Evolutionary conservation across 345 rosid species (phyloP), one percentile per base, ranked within the genome.

Genomic region (Gossypium anomalum): DNA sequence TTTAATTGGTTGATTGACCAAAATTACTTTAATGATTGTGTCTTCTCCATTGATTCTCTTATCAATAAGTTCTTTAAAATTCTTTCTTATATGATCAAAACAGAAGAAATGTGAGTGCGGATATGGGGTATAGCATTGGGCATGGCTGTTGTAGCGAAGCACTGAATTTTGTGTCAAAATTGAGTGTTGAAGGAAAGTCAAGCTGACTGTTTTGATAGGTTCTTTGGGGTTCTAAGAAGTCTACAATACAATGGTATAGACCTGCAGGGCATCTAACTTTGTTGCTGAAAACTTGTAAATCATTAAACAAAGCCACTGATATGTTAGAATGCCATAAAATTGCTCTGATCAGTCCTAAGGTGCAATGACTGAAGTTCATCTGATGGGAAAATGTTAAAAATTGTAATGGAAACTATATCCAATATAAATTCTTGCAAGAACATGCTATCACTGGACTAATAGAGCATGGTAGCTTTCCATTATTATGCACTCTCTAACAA

Each of bases 211-310:
- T 48, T 22, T 1, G 38, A 0, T 3, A 5, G 19, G 72, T 11
- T 68, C 15, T 48, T 22, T 67, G 45, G 55, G 25, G 11, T 38
- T 64, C 69, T 64, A 43, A 64, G 69, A 64, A n/a, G 65, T 61
- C 15, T 23, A 38, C 65, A 14, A 10, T 29, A 29, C 38, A 43
- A 9, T 2, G 23, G 8, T 64, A 22, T 47, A 64, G 23, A n/a
- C 34, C 14, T 8, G 48, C 69, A n/a, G 9, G 17, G 47, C 15
- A 41, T 64, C 23, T 41, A 17, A 23, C 65, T 61, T 61, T 14
- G 4, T 27, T 60, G 9, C 43, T 4, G 43, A 60, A 27, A 60
- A 27, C 41, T 14, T 61, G 65, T 61, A 61, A 61, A 61, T 27
- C 10, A 7, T 27, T 27, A 27, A 6, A 61, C 11, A 15, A 61